These are phyloP conservation scores for Tetrahymena thermophila DNA, from an alignment of 73 alveolate genomes.

Conservation along the genomic window DNA sequence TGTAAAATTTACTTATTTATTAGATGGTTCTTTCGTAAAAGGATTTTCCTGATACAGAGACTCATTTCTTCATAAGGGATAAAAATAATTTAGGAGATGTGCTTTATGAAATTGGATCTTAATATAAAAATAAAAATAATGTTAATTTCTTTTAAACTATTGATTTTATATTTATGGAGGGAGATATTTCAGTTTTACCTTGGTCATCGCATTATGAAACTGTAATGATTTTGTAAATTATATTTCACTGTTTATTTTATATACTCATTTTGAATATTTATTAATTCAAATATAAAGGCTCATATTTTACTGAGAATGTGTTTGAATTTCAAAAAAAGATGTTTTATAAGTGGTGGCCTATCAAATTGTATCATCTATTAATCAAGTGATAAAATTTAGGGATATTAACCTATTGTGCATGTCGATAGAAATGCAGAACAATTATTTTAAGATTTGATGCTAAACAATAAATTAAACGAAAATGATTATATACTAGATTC, in stretches of 20 bases:
- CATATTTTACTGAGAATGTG: neutral
- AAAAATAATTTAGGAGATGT: neutral
- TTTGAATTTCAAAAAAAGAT: neutral
- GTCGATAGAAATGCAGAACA: neutral
- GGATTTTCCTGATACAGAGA: neutral
- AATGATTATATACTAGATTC: neutral
- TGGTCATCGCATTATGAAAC: neutral
- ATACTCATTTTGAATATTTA: neutral
- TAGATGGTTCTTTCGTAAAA: neutral
- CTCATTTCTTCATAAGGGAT: neutral
- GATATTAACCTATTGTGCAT: neutral
- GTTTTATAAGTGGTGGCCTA: neutral
- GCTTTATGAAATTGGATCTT: neutral
- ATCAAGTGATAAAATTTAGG: neutral
- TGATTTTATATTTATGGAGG: neutral
- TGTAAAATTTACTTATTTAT: neutral
- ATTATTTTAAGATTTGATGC: neutral
- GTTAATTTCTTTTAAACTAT: neutral
- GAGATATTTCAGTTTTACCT: neutral
- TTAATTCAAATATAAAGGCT: neutral
- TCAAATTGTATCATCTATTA: neutral
- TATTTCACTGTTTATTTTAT: neutral
- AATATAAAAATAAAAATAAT: neutral
- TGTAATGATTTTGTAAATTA: neutral
- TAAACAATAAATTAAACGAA: neutral